Conservation (phyloP, 1,139 yeast genomes). For the Saccharomyces hybrid region DNA sequence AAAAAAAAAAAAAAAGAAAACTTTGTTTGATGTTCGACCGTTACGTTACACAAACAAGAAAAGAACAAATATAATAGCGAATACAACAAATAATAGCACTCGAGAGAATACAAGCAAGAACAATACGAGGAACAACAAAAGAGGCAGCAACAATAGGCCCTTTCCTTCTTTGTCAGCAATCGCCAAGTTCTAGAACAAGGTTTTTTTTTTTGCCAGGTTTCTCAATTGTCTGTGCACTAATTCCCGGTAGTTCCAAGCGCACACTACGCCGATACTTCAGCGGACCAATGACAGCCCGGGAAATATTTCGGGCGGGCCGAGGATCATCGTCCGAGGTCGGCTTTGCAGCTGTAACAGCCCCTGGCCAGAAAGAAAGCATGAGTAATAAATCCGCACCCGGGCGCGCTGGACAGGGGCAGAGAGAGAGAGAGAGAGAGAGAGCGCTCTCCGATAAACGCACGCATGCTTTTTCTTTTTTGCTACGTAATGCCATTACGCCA, state of each 20-base stretch:
- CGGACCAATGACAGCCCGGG: not conserved
- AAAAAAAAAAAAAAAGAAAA: not conserved
- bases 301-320: not conserved
- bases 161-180: not conserved
- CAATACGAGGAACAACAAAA: not conserved
- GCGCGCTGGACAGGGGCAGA: not conserved
- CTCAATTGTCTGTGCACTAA: not conserved
- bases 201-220: not conserved
- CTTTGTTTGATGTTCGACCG: not conserved
- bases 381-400: not conserved
- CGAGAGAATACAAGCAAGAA: not conserved
- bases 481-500: not conserved
- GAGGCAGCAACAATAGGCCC: slow-evolving; percentile 1
- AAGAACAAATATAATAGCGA: not conserved
- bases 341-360: not conserved
- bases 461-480: not conserved
- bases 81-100: not conserved
- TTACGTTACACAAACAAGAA: not conserved
- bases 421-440: too few species aligned
- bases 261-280: not conserved
- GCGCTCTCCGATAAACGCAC: not conserved
- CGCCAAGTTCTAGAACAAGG: slow-evolving; percentile 1
- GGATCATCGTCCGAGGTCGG: not conserved
- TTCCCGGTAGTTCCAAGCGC: not conserved
- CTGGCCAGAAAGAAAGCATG: not conserved